These are phyloP conservation scores for Cryptosporidium bovis DNA, from an alignment of 169 alveolate genomes.

Conservation along the genomic window DNA sequence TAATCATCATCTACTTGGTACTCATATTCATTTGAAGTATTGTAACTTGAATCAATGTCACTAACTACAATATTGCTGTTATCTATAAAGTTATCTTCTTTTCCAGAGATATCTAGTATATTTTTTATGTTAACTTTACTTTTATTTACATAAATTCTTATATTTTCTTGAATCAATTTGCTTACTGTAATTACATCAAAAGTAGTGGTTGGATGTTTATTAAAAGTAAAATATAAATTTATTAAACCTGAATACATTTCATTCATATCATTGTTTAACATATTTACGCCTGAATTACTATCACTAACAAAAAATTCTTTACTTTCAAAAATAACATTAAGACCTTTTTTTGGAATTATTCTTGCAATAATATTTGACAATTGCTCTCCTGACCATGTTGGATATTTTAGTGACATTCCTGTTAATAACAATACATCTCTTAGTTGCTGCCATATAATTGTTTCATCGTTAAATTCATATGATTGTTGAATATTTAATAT, in stretches of 20 bases:
- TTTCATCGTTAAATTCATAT: constrained; percentile 47
- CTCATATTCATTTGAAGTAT: constrained; percentile 35
- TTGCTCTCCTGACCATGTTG: constrained; percentile 73
- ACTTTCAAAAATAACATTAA: neutral
- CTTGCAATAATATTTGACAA: constrained; percentile 57
- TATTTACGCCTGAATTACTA: neutral
- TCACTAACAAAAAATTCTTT: neutral
- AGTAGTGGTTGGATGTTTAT: neutral
- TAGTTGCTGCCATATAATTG: constrained; percentile 56
- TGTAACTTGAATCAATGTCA: neutral
- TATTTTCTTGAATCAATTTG: constrained; percentile 38
- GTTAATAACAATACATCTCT: constrained; percentile 67
- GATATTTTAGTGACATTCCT: constrained; percentile 73
- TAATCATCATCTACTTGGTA: constrained; percentile 40
- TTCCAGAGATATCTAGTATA: neutral
- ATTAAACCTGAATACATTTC: constrained; percentile 3
- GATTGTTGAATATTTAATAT: constrained; percentile 7
- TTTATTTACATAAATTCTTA: constrained; percentile 1
- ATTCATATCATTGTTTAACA: neutral
- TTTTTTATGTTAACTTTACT: neutral
- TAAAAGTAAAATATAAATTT: constrained; percentile 20
- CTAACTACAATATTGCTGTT: neutral
- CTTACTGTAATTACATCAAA: constrained; percentile 53
- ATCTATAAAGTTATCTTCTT: neutral
- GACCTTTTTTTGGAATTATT: constrained; percentile 32